phyloP scores from a whole-genome alignment of 129 eudicot genomes.

The Flaveria ramosissima region DNA sequence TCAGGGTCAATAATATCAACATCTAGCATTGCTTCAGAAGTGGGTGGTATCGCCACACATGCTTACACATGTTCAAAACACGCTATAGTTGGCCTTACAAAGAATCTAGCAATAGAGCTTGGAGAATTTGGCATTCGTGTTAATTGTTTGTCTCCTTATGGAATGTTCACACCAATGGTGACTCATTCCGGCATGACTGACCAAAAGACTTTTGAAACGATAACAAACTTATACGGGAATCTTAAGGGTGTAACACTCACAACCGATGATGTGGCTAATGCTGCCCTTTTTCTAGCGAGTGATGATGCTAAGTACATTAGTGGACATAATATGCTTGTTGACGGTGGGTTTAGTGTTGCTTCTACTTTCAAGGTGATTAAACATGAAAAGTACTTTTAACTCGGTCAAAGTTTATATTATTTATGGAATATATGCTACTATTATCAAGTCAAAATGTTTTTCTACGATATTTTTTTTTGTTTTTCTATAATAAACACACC shows the following conservation, averaged over 20 bases:
- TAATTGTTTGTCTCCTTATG: slow-evolving; percentile 57
- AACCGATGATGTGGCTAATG: slow-evolving; percentile 46
- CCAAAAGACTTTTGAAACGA: slow-evolving; percentile 19
- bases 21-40: slow-evolving; percentile 35
- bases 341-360: slow-evolving; percentile 51
- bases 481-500: no score
- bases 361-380: slow-evolving; percentile 38
- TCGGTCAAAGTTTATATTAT: neutral
- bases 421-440: no score
- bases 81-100: slow-evolving; percentile 47
- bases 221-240: slow-evolving; percentile 2
- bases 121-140: slow-evolving; percentile 62
- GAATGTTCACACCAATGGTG: slow-evolving; percentile 36
- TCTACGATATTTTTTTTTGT: no score
- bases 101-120: slow-evolving; percentile 45
- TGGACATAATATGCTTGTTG: slow-evolving; percentile 53
- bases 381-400: neutral
- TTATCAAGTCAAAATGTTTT: no score
- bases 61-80: slow-evolving; percentile 51
- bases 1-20: slow-evolving; percentile 48
- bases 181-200: slow-evolving; percentile 22
- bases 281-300: slow-evolving; percentile 47
- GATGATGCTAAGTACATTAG: slow-evolving; percentile 55
- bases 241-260: slow-evolving; percentile 43
- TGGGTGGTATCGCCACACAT: slow-evolving; percentile 41